Percentiles rank a stretch among this genome's conserved stretches.
Evolutionary conservation across 2,329 filamentous ascomycete genomes (phyloP).

Genomic region (Colletotrichum sp.): DNA sequence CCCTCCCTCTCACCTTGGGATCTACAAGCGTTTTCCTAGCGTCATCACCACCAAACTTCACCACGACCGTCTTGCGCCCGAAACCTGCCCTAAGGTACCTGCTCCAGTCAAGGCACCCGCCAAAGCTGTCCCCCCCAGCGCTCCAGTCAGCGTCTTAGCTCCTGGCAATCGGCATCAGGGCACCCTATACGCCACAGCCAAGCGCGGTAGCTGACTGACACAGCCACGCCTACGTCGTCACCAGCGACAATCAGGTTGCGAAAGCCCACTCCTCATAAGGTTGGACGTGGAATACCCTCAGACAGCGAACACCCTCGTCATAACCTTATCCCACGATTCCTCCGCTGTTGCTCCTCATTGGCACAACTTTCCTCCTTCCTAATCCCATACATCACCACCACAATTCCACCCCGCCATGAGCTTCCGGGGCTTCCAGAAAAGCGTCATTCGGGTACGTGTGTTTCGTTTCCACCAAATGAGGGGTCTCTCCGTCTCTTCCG

Average conservation of each 20-base stretch:
- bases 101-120: constrained; percentile 2
- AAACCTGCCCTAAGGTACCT: neutral
- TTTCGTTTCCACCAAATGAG: constrained; percentile 27
- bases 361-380: neutral
- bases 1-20: neutral
- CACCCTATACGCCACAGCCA: constrained; percentile 23
- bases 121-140: neutral
- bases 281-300: constrained; percentile 22
- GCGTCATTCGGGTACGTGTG: constrained; percentile 75
- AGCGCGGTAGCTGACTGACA: constrained; percentile 22
- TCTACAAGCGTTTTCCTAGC: neutral
- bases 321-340: constrained; percentile 9
- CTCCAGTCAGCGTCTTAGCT: constrained; percentile 13
- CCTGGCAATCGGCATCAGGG: neutral
- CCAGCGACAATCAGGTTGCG: constrained; percentile 26
- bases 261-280: constrained; percentile 22
- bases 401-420: constrained; percentile 69
- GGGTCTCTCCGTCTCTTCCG: constrained; percentile 11
- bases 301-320: constrained; percentile 11
- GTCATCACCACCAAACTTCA: neutral
- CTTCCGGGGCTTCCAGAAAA: constrained; percentile 95
- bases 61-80: neutral
- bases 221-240: constrained; percentile 38
- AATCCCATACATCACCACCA: constrained; percentile 13
- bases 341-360: neutral